Evolutionary conservation across 768 basidiomycete species (phyloP).

Genomic region (Boletellus ananas): DNA sequence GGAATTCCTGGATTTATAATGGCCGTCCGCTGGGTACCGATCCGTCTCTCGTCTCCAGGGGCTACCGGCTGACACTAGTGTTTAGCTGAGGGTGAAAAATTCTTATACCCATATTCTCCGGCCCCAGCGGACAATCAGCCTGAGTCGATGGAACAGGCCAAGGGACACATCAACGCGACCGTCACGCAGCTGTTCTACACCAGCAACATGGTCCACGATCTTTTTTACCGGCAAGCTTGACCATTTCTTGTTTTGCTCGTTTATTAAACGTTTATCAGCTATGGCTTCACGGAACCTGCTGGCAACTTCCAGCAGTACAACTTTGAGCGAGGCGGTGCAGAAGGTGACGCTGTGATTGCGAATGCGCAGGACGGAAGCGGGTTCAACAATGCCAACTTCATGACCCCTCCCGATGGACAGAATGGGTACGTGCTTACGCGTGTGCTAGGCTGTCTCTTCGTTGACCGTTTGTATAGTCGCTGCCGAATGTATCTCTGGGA

Average conservation of each 20-base stretch:
- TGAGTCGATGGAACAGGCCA: slow-evolving; percentile 67
- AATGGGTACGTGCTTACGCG: slow-evolving; percentile 47
- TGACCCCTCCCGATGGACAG: slow-evolving; percentile 80
- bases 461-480: slow-evolving; percentile 33
- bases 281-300: slow-evolving; percentile 86
- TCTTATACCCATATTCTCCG: slow-evolving; percentile 78
- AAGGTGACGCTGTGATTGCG: slow-evolving; percentile 86
- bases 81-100: slow-evolving; percentile 29
- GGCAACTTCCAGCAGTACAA: slow-evolving; percentile 99
- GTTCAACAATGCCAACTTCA: slow-evolving; percentile 90
- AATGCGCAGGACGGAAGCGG: slow-evolving; percentile 96
- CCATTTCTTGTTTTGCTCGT: not conserved
- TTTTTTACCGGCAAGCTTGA: slow-evolving; percentile 60
- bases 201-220: slow-evolving; percentile 73
- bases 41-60: not conserved
- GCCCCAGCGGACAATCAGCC: slow-evolving; percentile 42
- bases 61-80: not conserved
- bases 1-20: slow-evolving; percentile 62
- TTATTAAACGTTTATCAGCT: slow-evolving; percentile 39
- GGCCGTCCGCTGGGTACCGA: slow-evolving; percentile 63
- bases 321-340: slow-evolving; percentile 85
- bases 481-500: slow-evolving; percentile 99
- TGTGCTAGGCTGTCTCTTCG: not conserved
- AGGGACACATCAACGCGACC: slow-evolving; percentile 81
- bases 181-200: slow-evolving; percentile 90